Conservation (phyloP, 768 basidiomycete genomes). For the Fomitopsis serialis region DNA sequence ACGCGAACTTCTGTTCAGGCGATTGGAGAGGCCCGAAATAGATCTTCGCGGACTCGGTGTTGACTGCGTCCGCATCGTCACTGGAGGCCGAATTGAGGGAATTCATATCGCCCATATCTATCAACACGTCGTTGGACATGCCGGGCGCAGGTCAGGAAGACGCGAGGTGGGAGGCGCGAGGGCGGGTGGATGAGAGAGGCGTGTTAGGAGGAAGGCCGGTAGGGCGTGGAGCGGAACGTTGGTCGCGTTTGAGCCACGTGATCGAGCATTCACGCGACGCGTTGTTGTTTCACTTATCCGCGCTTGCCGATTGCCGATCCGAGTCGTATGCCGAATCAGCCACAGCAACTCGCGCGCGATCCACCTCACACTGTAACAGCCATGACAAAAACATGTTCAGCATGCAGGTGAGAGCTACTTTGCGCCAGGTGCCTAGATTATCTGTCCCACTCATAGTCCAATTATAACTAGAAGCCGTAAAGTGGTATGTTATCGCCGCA, state of each 20-base stretch:
- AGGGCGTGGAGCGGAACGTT: conserved; percentile 13
- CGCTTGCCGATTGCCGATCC: too few relatives aligned
- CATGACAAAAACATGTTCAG: conserved; percentile 21
- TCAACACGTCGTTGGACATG: conserved; percentile 11
- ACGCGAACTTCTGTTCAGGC: conserved; percentile 43
- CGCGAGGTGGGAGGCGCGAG: not conserved
- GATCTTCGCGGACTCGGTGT: conserved; percentile 38
- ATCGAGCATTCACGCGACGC: conserved; percentile 6
- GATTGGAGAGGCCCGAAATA: conserved; percentile 49
- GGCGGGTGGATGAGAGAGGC: conserved; percentile 1
- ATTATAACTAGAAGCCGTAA: conserved; percentile 11
- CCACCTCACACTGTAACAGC: too few relatives aligned
- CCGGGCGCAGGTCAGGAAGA: not conserved
- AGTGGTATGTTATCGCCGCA: conserved; percentile 11
- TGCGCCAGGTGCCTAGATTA: too few relatives aligned
- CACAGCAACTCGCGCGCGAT: too few relatives aligned
- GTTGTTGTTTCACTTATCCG: not conserved
- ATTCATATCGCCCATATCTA: not conserved
- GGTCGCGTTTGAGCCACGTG: conserved; percentile 23
- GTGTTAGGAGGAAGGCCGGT: conserved; percentile 4
- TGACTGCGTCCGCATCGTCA: conserved; percentile 16
- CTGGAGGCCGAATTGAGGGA: conserved; percentile 8
- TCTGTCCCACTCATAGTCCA: too few relatives aligned
- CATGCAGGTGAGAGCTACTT: conserved; percentile 4
- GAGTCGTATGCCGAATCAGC: too few relatives aligned